Base-by-base conservation (phyloP, 2,329 filamentous ascomycete genomes). In the Nannizzia gypsea region DNA sequence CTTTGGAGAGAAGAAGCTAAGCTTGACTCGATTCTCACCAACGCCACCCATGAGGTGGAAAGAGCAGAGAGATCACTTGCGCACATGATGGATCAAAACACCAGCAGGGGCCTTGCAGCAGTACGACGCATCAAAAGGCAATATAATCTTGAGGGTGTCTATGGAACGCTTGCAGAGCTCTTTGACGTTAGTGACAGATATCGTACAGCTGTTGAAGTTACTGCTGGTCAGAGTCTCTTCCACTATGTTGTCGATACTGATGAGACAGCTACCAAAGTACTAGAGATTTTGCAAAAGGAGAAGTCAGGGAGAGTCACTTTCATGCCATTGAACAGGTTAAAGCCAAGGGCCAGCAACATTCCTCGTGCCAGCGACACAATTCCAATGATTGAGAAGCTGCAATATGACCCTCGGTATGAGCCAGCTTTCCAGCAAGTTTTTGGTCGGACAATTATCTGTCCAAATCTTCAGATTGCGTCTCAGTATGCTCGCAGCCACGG, bases 191-290 rank as follows among this genome's bases (percentile, higher is more conserved):
- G 80, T 61, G 90, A 96, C 58, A 82, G 84, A 58, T 97, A 96
- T 74, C 85, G 90, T 62, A 84, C 91, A 9, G 90, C 93, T 1
- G 87, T 95, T 8, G 93, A 99, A 74, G 90, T 95, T 66, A 93
- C 91, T 57, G 93, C 92, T 1, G 93, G 93, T 17, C 86, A 86
- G 64, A 95, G 90, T 70, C 80, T 99, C 6, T 99, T 99, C 75
- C 90, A 99, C 73, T 96, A 96, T 65, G 85, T 99, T 9, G 92
- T 97, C 48, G 92, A 99, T 71, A 92, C 87, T 56, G 90, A 95
- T 62, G 84, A 88, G 44, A 96, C 91, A 0, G 90, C 91, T 0
- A 90, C 89, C 1, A 83, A 84, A 65, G 82, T 96, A 36, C 84
- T 93, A 48, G 87, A 92, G 65, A 82, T 85, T 13, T 78, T 99